phyloP scores from a whole-genome alignment of 192 early-diverging fungal species.

The Coemansia sp. region DNA sequence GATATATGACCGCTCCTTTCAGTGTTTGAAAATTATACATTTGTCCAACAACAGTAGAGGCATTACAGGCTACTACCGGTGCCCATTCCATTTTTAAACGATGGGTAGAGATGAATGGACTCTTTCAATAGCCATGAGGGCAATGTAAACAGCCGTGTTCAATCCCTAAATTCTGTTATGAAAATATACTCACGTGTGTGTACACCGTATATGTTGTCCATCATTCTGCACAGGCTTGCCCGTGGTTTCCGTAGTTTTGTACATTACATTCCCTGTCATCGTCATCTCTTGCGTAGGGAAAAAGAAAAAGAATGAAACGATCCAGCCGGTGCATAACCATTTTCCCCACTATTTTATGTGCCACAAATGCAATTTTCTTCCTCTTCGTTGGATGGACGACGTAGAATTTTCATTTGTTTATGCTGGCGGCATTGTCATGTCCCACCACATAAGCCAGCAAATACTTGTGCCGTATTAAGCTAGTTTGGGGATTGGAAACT shows the following conservation, averaged over 20 bases:
- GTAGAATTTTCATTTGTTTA: background rate
- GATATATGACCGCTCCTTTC: background rate
- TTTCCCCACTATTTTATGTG: background rate
- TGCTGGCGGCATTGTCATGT: no score
- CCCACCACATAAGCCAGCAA: no score
- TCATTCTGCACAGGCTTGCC: no score
- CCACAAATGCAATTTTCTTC: background rate
- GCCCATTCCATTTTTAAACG: background rate
- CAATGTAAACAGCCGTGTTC: background rate
- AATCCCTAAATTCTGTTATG: background rate
- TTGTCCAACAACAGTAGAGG: background rate
- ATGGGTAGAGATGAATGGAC: background rate
- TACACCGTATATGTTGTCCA: background rate
- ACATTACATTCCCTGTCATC: background rate
- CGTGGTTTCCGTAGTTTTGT: no score
- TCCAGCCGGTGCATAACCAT: background rate
- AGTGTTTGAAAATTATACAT: background rate
- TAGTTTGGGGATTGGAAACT: no score
- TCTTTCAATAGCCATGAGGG: background rate
- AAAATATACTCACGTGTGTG: background rate
- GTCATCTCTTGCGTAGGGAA: background rate
- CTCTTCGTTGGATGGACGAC: background rate
- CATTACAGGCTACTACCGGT: background rate
- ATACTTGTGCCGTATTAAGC: no score
- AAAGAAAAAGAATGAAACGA: background rate